Percentiles rank a stretch among this genome's conserved stretches.
Evolutionary conservation across 257 asterid genomes (phyloP).

Genomic region (Marsdenia floribunda): DNA sequence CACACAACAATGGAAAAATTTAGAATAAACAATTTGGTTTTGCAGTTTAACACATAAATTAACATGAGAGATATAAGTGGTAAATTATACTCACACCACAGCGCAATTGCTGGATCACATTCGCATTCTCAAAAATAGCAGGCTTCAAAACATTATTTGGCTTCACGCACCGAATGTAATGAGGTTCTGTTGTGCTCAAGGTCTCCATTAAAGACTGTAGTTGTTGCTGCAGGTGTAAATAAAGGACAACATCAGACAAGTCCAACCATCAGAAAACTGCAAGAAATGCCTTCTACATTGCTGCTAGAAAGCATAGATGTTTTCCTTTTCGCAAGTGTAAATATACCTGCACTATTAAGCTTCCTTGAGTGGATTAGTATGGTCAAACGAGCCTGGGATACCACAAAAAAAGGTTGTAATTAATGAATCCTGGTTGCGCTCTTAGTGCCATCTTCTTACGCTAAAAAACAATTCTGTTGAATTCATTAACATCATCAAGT

Average conservation of each 20-base stretch:
- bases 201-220: constrained; percentile 98
- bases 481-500: too few relatives aligned
- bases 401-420: too few relatives aligned
- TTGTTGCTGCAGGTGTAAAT: constrained; percentile 67
- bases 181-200: constrained; percentile 89
- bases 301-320: background rate
- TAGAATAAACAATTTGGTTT: background rate
- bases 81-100: constrained; percentile 87
- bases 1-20: constrained; percentile 1
- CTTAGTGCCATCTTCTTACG: too few relatives aligned
- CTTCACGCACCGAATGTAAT: constrained; percentile 98
- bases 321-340: too few relatives aligned
- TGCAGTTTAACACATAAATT: constrained; percentile 9
- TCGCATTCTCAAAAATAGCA: constrained; percentile 83
- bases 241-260: constrained; percentile 23
- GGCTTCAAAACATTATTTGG: constrained; percentile 94
- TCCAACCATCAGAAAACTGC: constrained; percentile 16
- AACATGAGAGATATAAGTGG: constrained; percentile 18
- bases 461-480: too few relatives aligned
- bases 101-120: constrained; percentile 89
- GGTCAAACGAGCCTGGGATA: too few relatives aligned
- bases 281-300: background rate
- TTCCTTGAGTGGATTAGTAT: too few relatives aligned
- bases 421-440: too few relatives aligned
- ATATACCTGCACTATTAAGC: too few relatives aligned